Conservation (phyloP, 2,329 filamentous ascomycete genomes). For the Mariannaea sp. region DNA sequence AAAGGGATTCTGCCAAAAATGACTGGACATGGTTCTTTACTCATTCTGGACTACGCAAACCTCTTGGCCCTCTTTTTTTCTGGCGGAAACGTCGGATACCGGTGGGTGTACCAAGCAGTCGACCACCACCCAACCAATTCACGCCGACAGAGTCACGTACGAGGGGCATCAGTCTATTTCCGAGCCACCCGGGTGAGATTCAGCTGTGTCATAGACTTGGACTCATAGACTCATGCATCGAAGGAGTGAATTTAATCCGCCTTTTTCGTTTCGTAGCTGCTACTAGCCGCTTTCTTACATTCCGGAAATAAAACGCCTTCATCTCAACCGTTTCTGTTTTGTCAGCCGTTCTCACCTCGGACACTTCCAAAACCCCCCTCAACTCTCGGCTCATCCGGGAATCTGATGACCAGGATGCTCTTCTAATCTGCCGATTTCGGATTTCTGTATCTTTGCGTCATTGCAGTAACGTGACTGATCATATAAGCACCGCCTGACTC, state of each 20-base stretch:
- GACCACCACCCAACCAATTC: conserved; percentile 2
- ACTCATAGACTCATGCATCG: neutral
- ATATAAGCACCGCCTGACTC: conserved; percentile 4
- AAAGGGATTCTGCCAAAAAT: neutral
- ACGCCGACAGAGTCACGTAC: neutral
- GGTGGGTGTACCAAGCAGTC: neutral
- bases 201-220: conserved; percentile 1
- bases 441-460: neutral
- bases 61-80: neutral
- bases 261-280: too few species aligned
- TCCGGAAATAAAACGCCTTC: conserved; percentile 13
- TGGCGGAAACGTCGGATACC: conserved; percentile 7
- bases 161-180: neutral
- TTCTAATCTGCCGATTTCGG: conserved; percentile 6
- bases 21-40: neutral
- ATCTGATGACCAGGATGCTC: conserved; percentile 4
- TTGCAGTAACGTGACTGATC: neutral
- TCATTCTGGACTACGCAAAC: conserved; percentile 1
- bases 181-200: neutral
- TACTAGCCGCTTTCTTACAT: neutral
- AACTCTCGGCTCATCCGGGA: conserved; percentile 8
- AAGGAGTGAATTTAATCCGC: too few species aligned
- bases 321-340: neutral
- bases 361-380: neutral
- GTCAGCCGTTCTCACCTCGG: conserved; percentile 5